Conservation (phyloP, 1,139 yeast species). For the Lodderomyces orthopsilosis region DNA sequence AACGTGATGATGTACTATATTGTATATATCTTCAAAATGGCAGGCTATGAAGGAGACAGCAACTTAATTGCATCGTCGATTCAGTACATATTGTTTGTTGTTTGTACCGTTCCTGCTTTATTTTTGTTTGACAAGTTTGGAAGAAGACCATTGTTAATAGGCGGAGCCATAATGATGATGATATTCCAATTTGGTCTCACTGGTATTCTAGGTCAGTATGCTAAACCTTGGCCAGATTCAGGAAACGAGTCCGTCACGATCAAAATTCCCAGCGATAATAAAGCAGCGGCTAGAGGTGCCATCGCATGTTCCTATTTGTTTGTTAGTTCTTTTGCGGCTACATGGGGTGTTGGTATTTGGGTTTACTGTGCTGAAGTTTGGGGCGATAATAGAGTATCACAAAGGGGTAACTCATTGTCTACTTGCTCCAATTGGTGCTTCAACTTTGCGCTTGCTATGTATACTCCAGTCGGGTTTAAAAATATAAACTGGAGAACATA, state of each 20-base stretch:
- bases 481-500: constrained; percentile 50
- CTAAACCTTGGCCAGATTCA: constrained; percentile 25
- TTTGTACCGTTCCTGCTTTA: constrained; percentile 45
- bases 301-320: constrained; percentile 58
- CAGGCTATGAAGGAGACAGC: constrained; percentile 46
- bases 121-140: constrained; percentile 35
- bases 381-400: constrained; percentile 53
- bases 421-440: constrained; percentile 53
- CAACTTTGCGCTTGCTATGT: constrained; percentile 51
- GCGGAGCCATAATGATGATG: constrained; percentile 36
- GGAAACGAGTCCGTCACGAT: constrained; percentile 46
- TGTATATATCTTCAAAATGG: constrained; percentile 57
- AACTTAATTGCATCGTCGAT: constrained; percentile 48
- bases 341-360: constrained; percentile 64
- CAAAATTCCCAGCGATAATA: constrained; percentile 34
- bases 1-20: constrained; percentile 66
- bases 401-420: constrained; percentile 53
- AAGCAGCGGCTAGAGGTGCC: constrained; percentile 48
- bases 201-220: constrained; percentile 44
- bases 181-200: constrained; percentile 34
- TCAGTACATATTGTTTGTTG: constrained; percentile 49
- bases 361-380: constrained; percentile 55
- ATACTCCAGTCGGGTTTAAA: constrained; percentile 46
- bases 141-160: constrained; percentile 34
- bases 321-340: constrained; percentile 50